Evolutionary conservation across 257 asterid species (phyloP), one percentile per base, ranked within the genome.

Genomic region (Fraxinus anomala): DNA sequence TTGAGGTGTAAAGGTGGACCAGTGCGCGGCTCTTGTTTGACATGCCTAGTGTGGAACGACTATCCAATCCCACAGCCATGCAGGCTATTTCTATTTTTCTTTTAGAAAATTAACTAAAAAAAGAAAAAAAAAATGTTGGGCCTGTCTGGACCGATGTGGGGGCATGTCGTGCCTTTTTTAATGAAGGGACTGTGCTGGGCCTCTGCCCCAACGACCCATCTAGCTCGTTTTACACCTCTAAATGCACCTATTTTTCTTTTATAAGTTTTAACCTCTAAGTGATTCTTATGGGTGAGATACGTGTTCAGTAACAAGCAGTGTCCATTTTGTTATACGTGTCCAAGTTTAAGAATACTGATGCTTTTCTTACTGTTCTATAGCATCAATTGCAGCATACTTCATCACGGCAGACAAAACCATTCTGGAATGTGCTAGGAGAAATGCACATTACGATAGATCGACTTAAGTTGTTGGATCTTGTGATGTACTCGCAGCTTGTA

Each of bases 401-500:
- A 91, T 93, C 80, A 88, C 94, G 30, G 94, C 97, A 0, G 97
- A 93, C 84, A 91, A 91, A 83, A 89, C 94, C 47, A 91, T 93
- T 67, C 77, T 91, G 88, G 92, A 89, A 82, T 88, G 94, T 6
- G 96, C 97, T 59, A 85, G 94, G 92, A 85, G 85, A 79, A 93
- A 91, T 74, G 67, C 94, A 4, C 87, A 85, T 2, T 90, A 90
- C 68, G 69, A 63, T 26, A 89, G 84, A 77, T 84, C 85, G 73
- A 40, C 80, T 68, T 87, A 75, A 81, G 31, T 33, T 63, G 26
- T 71, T n/a, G 69, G 24, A 78, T 42, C 30, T 21, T 17, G 51
- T 14, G 13, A 6, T 56, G 14, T 6, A 51, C 10, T 14, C 10
- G 63, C 23, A 16, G 23, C 44, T 12, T 5, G 75, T 68, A 13